These are phyloP conservation scores for Flammula alnicola DNA, from an alignment of 1,284 basidiomycete genomes.

Conservation along the genomic window DNA sequence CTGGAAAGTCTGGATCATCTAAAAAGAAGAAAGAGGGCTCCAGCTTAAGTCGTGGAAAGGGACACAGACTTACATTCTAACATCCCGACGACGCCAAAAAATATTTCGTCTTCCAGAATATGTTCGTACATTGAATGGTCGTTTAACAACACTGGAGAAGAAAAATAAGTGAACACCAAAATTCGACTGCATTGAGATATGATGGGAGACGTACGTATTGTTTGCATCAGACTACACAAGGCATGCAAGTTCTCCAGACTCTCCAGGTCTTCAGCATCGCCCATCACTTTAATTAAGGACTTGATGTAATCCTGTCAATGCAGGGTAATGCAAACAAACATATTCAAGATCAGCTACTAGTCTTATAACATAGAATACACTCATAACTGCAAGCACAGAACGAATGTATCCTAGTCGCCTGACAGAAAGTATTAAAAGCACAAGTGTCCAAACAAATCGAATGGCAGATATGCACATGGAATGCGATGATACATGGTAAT, in stretches of 20 bases:
- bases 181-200: conserved; percentile 6
- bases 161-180: background rate
- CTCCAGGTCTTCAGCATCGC: conserved; percentile 92
- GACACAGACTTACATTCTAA: conserved; percentile 83
- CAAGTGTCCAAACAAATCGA: conserved; percentile 6
- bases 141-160: conserved; percentile 84
- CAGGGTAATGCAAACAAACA: conserved; percentile 15
- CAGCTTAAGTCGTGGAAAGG: background rate
- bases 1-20: conserved; percentile 98
- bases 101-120: conserved; percentile 92
- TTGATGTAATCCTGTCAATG: conserved; percentile 82
- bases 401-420: conserved; percentile 25
- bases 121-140: conserved; percentile 96
- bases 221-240: conserved; percentile 92
- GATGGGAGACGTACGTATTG: conserved; percentile 74
- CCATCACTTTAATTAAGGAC: conserved; percentile 82
- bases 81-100: conserved; percentile 93
- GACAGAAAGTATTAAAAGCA: conserved; percentile 14
- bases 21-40: conserved; percentile 15
- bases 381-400: conserved; percentile 25
- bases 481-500: background rate
- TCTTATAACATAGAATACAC: conserved; percentile 23
- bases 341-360: conserved; percentile 31
- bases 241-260: conserved; percentile 88
- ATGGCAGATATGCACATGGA: background rate